These are phyloP conservation scores for Coemansia sp. DNA, from an alignment of 192 early-diverging fungal genomes.

Conservation along the genomic window DNA sequence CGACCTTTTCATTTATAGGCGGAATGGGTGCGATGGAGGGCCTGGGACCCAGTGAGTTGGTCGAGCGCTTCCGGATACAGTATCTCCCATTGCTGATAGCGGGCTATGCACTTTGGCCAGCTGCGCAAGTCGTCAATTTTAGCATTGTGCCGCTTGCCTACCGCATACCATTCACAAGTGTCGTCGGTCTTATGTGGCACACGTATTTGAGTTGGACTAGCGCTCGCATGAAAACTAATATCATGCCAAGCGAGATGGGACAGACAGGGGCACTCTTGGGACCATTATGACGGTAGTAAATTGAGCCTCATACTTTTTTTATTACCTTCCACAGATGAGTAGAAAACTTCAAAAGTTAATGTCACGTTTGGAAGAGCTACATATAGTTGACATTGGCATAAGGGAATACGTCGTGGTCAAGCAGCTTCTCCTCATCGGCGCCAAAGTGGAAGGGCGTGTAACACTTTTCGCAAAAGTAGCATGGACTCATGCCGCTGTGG, in stretches of 20 bases:
- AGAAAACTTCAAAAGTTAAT: neutral
- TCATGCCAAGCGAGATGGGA: neutral
- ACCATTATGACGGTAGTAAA: neutral
- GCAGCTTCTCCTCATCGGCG: slow-evolving; percentile 57
- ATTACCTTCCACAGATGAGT: neutral
- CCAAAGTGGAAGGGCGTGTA: slow-evolving; percentile 75
- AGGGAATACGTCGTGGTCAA: slow-evolving; percentile 60
- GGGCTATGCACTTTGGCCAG: slow-evolving; percentile 64
- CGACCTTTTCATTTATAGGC: slow-evolving; percentile 32
- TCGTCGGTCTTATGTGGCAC: slow-evolving; percentile 74
- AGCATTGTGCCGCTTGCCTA: slow-evolving; percentile 68
- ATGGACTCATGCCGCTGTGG: slow-evolving; percentile 68
- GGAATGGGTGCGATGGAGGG: slow-evolving; percentile 46
- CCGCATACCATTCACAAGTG: slow-evolving; percentile 70
- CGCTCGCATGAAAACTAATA: slow-evolving; percentile 22
- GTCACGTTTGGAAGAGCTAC: slow-evolving; percentile 10
- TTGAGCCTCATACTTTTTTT: neutral
- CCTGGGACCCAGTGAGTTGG: slow-evolving; percentile 15
- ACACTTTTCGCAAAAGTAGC: slow-evolving; percentile 74
- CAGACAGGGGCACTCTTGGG: neutral
- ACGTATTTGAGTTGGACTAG: slow-evolving; percentile 70
- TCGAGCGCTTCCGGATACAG: slow-evolving; percentile 23
- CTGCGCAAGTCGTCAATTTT: slow-evolving; percentile 74
- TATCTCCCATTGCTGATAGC: slow-evolving; percentile 23
- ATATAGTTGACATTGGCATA: slow-evolving; percentile 56